Evolutionary conservation across 2,329 filamentous ascomycete species (phyloP).

Genomic region (Diaporthe ampelina): DNA sequence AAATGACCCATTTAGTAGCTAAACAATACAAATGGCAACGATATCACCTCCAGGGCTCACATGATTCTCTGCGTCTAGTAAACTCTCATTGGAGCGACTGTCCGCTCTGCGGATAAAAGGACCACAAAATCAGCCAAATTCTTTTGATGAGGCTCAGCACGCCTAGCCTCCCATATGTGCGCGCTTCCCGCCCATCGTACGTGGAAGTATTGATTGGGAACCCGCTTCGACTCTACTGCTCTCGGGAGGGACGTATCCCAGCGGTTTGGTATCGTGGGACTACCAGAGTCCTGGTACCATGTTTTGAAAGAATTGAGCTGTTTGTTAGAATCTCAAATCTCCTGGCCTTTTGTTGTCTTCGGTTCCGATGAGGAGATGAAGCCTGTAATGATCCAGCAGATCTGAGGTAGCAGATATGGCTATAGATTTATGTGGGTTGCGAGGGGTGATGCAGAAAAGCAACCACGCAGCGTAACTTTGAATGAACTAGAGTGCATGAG

Average conservation of each 20-base stretch:
- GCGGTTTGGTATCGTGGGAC: background rate
- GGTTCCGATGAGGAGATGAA: background rate
- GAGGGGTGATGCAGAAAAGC: too few species aligned
- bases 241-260: background rate
- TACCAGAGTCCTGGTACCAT: background rate
- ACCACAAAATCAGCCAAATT: background rate
- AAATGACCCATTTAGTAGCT: background rate
- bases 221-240: background rate
- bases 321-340: too few species aligned
- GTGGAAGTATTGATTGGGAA: background rate
- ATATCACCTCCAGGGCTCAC: background rate
- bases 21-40: background rate
- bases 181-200: background rate
- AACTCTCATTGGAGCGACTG: background rate
- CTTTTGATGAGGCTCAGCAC: background rate
- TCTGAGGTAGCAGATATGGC: background rate
- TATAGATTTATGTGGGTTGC: background rate
- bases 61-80: background rate
- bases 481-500: background rate
- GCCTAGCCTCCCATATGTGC: too few species aligned
- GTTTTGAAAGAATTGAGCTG: background rate
- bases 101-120: background rate
- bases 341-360: too few species aligned
- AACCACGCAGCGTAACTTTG: background rate
- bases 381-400: background rate